Evolutionary conservation across 169 alveolate genomes (phyloP), one percentile per base, ranked within the genome.

Genomic region (Babesia bovis): DNA sequence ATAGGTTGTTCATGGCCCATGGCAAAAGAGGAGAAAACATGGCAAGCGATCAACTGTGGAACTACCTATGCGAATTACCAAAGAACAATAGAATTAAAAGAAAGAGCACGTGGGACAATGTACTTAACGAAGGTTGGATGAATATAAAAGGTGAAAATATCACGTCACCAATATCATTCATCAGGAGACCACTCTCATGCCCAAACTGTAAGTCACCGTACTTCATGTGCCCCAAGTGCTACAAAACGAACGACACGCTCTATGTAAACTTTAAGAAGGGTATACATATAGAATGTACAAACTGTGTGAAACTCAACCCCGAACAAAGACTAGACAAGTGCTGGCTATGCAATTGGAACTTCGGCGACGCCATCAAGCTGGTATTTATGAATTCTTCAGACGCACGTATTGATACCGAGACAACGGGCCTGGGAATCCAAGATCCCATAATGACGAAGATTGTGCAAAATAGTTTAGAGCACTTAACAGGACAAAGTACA

Each of bases 181-280:
- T 23, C 17, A 32, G 23, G 55, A 82, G 83, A 51, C 40, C 82
- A 30, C 77, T 82, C 47, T 82, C 91, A 15, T 88, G 93, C 45
- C 93, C 93, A n/a, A 84, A 79, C 73, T 88, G 93, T 53, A 75
- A 73, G 19, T 82, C 90, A 13, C 88, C 93, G 21, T 84, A 81
- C 59, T 81, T 89, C 56, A 86, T 86, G 89, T 91, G 94, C 67
- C 92, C 94, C 25, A 60, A 55, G 35, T 89, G 95, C 70, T 89
- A 66, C 70, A 81, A 78, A 47, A 56, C 84, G 63, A 84, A 91
- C 36, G 73, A 82, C 1, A 47, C 78, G 36, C 85, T 91, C 30
- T 58, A 78, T 30, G 73, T 91, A 35, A 74, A 65, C 49, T 79
- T 84, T 32, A 90, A 87, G 30, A 52, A 51, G 50, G 89, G 76